Conservation (phyloP, 164 flowering plant genomes). For the Saururus chinensis region DNA sequence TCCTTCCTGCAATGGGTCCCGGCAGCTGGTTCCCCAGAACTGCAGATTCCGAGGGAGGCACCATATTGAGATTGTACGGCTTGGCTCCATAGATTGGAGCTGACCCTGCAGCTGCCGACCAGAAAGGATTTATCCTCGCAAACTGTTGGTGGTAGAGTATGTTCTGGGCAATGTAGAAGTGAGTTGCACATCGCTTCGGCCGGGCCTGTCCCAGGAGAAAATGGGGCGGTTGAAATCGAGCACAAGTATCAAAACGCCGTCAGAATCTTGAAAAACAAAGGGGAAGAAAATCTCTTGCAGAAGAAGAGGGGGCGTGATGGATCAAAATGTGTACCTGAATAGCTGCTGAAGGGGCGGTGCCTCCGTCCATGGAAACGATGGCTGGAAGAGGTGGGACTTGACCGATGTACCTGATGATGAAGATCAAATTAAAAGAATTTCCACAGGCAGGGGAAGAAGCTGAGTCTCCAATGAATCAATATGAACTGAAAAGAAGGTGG, state of each 20-base stretch:
- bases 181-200: slow-evolving; percentile 87
- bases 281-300: neutral
- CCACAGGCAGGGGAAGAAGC: neutral
- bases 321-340: slow-evolving; percentile 46
- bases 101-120: slow-evolving; percentile 65
- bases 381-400: slow-evolving; percentile 57
- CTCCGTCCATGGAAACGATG: slow-evolving; percentile 72
- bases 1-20: slow-evolving; percentile 34
- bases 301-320: neutral
- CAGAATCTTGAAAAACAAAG: neutral
- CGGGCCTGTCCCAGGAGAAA: slow-evolving; percentile 44
- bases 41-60: slow-evolving; percentile 44
- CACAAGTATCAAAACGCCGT: neutral
- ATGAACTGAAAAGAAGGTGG: slow-evolving; percentile 4
- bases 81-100: slow-evolving; percentile 66
- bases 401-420: slow-evolving; percentile 53
- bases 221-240: slow-evolving; percentile 47
- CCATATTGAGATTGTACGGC: slow-evolving; percentile 50
- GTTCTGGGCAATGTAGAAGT: slow-evolving; percentile 75
- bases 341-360: slow-evolving; percentile 40
- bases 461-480: no score
- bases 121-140: slow-evolving; percentile 73
- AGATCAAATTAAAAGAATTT: neutral
- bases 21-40: slow-evolving; percentile 25
- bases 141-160: slow-evolving; percentile 59